Conservation (phyloP, 2,329 filamentous ascomycete species). For the Zelopaecilomyces penicillatus region DNA sequence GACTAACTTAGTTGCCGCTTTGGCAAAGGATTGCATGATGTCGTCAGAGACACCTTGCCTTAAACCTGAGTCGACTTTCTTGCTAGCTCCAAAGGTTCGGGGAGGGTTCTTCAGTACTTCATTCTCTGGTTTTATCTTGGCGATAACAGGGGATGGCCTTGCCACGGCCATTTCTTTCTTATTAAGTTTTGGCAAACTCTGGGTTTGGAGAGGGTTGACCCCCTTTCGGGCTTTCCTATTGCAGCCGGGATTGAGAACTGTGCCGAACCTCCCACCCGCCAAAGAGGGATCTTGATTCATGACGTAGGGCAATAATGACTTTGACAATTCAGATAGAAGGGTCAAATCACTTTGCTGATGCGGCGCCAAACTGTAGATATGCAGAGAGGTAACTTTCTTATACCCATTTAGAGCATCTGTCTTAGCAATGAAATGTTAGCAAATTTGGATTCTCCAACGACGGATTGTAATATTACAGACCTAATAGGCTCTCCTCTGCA, state of each 20-base stretch:
- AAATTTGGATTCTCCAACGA: background rate
- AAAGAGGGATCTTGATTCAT: conserved; percentile 51
- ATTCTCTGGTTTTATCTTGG: conserved; percentile 24
- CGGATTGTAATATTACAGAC: conserved; percentile 31
- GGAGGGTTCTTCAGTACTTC: conserved; percentile 17
- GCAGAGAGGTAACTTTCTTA: conserved; percentile 65
- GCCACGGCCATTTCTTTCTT: conserved; percentile 19
- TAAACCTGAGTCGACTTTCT: conserved; percentile 26
- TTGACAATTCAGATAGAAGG: conserved; percentile 60
- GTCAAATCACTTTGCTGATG: conserved; percentile 61
- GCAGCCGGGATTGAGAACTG: conserved; percentile 66
- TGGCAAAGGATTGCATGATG: conserved; percentile 75
- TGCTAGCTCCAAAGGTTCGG: conserved; percentile 18
- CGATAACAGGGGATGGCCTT: conserved; percentile 7
- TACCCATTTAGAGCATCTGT: conserved; percentile 61
- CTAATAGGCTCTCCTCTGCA: conserved; percentile 63
- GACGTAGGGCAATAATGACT: conserved; percentile 50
- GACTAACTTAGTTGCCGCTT: conserved; percentile 34
- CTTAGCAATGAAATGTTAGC: conserved; percentile 2
- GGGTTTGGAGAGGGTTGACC: conserved; percentile 15
- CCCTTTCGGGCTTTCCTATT: conserved; percentile 38
- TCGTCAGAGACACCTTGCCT: conserved; percentile 54
- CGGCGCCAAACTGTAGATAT: conserved; percentile 78
- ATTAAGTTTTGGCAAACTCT: conserved; percentile 18
- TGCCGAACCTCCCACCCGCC: conserved; percentile 56